Evolutionary conservation across 2,329 filamentous ascomycete genomes (phyloP).

Genomic region (Orbilia oligospora): DNA sequence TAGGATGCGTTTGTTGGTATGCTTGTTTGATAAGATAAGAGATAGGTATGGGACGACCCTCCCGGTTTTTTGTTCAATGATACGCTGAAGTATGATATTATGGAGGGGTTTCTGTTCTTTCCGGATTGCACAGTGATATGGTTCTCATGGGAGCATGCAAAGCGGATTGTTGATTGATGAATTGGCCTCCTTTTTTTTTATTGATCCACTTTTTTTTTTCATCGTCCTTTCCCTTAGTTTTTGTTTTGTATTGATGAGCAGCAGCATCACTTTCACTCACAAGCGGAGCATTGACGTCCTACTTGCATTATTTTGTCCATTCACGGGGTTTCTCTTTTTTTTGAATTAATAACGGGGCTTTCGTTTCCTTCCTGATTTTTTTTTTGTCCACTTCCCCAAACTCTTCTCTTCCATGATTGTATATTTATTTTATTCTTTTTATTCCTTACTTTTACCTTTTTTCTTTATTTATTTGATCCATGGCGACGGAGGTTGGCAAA

Average conservation of each 20-base stretch:
- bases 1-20: slow-evolving; percentile 31
- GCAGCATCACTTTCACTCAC: slow-evolving; percentile 31
- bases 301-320: slow-evolving; percentile 19
- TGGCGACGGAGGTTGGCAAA: slow-evolving; percentile 5
- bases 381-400: not conserved
- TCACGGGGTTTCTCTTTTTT: slow-evolving; percentile 8
- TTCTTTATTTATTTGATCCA: not conserved
- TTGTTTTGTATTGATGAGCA: slow-evolving; percentile 18
- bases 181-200: slow-evolving; percentile 16
- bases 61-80: not conserved
- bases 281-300: slow-evolving; percentile 20
- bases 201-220: not conserved
- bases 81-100: slow-evolving; percentile 7
- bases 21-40: slow-evolving; percentile 4
- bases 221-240: not conserved
- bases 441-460: not conserved
- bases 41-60: not conserved
- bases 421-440: slow-evolving; percentile 36
- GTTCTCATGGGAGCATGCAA: slow-evolving; percentile 42
- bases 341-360: slow-evolving; percentile 5
- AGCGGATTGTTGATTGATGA: slow-evolving; percentile 25
- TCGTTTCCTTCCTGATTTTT: slow-evolving; percentile 10
- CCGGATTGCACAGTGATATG: slow-evolving; percentile 15
- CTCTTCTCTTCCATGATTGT: slow-evolving; percentile 36
- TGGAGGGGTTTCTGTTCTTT: slow-evolving; percentile 22